Conservation (phyloP, 2,329 filamentous ascomycete genomes). For the Alternaria longipes region DNA sequence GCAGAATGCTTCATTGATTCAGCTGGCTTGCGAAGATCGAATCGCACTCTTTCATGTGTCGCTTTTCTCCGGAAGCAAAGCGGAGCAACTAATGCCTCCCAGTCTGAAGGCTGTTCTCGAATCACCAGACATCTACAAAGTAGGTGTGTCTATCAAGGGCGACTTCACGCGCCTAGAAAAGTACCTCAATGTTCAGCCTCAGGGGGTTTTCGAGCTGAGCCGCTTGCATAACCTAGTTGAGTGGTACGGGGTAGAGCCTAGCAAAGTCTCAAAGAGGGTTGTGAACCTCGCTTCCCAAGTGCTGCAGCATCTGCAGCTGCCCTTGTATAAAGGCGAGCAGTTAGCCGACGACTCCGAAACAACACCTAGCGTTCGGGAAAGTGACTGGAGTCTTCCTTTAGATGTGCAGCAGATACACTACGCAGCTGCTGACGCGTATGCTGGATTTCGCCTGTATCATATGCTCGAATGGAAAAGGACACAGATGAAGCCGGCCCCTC, state of each 20-base stretch:
- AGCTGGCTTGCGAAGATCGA: conserved; percentile 78
- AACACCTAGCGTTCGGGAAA: conserved; percentile 66
- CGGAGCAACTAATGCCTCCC: conserved; percentile 70
- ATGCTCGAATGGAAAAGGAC: conserved; percentile 74
- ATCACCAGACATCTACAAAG: conserved; percentile 73
- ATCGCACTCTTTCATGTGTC: conserved; percentile 86
- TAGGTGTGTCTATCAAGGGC: conserved; percentile 76
- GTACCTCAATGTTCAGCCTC: conserved; percentile 67
- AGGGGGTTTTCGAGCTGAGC: conserved; percentile 81
- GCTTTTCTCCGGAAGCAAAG: conserved; percentile 45
- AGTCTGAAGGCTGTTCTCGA: conserved; percentile 77
- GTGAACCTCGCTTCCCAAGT: conserved; percentile 76
- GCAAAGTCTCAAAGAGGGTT: conserved; percentile 62
- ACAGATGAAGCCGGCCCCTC: conserved; percentile 73
- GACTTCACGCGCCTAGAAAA: conserved; percentile 71
- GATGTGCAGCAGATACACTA: conserved; percentile 73
- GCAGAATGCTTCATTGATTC: conserved; percentile 84
- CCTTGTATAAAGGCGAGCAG: conserved; percentile 77
- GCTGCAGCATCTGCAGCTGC: conserved; percentile 74
- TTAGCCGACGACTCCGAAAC: conserved; percentile 29
- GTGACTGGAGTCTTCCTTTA: conserved; percentile 76
- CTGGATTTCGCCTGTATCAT: conserved; percentile 78
- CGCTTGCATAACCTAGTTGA: conserved; percentile 81
- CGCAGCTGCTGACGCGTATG: conserved; percentile 85
- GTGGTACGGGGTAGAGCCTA: conserved; percentile 63